Conservation (phyloP, 2,329 filamentous ascomycete genomes). For the Scedosporium dehoogii region DNA sequence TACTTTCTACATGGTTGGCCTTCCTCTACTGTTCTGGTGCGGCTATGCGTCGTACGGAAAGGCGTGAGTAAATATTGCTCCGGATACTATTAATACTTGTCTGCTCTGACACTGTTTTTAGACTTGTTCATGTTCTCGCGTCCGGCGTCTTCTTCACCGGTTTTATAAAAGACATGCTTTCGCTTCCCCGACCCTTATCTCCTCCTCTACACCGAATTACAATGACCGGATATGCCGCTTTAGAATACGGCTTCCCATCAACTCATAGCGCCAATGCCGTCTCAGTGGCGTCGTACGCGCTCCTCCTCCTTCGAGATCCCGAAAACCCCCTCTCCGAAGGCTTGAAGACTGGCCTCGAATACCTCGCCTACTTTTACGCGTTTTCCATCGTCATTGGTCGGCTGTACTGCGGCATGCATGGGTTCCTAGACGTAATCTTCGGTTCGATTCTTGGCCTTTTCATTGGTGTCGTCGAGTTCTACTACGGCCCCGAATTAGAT, state of each 20-base stretch:
- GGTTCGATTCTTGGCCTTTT: conserved; percentile 68
- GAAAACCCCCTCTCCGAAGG: conserved; percentile 51
- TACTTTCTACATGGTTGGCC: conserved; percentile 94
- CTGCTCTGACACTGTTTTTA: conserved; percentile 16
- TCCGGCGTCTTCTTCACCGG: conserved; percentile 79
- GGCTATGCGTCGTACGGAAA: conserved; percentile 77
- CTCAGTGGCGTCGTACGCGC: conserved; percentile 77
- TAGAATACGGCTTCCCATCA: conserved; percentile 96
- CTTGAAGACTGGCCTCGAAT: conserved; percentile 53
- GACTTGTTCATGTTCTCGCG: conserved; percentile 66
- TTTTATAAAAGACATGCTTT: conserved; percentile 89
- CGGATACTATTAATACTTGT: background rate
- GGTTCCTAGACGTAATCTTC: conserved; percentile 80
- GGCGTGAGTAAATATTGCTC: conserved; percentile 51
- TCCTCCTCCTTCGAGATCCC: conserved; percentile 59
- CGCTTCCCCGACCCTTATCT: conserved; percentile 81
- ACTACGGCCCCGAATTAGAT: conserved; percentile 55
- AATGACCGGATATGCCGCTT: conserved; percentile 89
- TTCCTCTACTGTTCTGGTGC: conserved; percentile 96
- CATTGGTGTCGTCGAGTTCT: conserved; percentile 49
- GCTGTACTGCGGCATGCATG: conserved; percentile 97
- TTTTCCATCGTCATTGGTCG: conserved; percentile 82
- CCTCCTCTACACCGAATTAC: conserved; percentile 90
- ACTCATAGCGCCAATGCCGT: conserved; percentile 97
- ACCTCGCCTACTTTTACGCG: conserved; percentile 72